Conservation (phyloP, 2,329 filamentous ascomycete genomes). For the Trichoderma endophyticum region DNA sequence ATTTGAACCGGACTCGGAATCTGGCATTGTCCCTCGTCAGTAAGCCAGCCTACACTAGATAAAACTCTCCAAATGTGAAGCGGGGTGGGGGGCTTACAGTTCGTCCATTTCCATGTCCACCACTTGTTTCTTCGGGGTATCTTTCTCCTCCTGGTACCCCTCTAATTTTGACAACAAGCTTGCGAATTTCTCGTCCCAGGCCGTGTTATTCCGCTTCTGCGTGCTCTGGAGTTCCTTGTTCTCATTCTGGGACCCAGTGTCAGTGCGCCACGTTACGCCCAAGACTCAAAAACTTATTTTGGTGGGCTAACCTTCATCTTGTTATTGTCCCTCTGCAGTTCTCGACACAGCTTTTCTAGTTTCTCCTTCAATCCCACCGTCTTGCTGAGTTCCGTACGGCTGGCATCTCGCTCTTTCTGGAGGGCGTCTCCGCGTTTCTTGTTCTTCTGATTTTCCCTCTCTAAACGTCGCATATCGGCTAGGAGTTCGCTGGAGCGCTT, state of each 20-base stretch:
- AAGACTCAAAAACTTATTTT: not conserved
- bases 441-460: slow-evolving; percentile 90
- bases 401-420: slow-evolving; percentile 94
- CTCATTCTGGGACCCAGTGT: slow-evolving; percentile 62
- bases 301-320: slow-evolving; percentile 74
- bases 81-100: slow-evolving; percentile 56
- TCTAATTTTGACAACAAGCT: slow-evolving; percentile 79
- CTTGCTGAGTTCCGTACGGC: slow-evolving; percentile 83
- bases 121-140: slow-evolving; percentile 74
- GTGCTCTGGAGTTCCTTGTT: slow-evolving; percentile 87
- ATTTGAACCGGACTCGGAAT: slow-evolving; percentile 85
- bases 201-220: slow-evolving; percentile 75
- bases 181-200: slow-evolving; percentile 82
- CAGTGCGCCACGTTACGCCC: slow-evolving; percentile 22
- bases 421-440: slow-evolving; percentile 92
- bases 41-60: not conserved
- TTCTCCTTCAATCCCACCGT: slow-evolving; percentile 91
- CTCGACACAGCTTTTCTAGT: slow-evolving; percentile 90
- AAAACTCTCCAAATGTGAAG: not conserved
- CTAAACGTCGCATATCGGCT: slow-evolving; percentile 90
- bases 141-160: slow-evolving; percentile 82
- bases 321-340: slow-evolving; percentile 95
- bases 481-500: slow-evolving; percentile 89
- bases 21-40: slow-evolving; percentile 42
- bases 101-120: slow-evolving; percentile 88